Percentiles rank a stretch among this genome's conserved stretches.
Conservation (phyloP, 2,329 filamentous ascomycete species). For the Arthroderma sp. region DNA sequence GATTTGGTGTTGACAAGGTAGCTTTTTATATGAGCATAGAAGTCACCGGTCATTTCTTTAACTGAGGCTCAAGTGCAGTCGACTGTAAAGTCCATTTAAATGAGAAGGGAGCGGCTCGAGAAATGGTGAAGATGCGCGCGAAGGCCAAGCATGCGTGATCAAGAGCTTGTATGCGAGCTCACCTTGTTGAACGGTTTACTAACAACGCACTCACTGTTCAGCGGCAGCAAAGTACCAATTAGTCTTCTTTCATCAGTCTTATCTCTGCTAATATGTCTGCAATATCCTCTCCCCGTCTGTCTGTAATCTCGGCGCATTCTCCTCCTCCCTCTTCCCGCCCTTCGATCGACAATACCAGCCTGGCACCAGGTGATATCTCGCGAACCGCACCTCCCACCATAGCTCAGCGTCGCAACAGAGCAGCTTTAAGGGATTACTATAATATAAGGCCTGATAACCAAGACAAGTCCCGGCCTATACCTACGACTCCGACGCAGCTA, state of each 20-base stretch:
- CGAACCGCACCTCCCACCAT: slow-evolving; percentile 25
- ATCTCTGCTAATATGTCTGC: slow-evolving; percentile 38
- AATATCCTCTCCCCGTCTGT: slow-evolving; percentile 46
- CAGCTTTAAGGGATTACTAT: slow-evolving; percentile 88
- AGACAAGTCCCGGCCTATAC: slow-evolving; percentile 23
- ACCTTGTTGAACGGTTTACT: too few species aligned
- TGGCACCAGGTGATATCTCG: slow-evolving; percentile 20
- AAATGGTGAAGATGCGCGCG: too few species aligned
- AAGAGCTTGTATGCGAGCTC: too few species aligned
- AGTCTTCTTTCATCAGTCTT: too few species aligned
- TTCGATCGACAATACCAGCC: slow-evolving; percentile 47
- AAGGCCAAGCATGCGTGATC: too few species aligned
- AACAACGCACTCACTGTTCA: too few species aligned
- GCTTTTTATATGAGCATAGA: slow-evolving; percentile 24
- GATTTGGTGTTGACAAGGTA: slow-evolving; percentile 45
- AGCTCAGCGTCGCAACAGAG: slow-evolving; percentile 53
- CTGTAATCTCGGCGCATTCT: slow-evolving; percentile 43
- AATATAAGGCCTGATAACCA: slow-evolving; percentile 50
- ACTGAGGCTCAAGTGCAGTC: too few species aligned
- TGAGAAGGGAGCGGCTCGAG: too few species aligned
- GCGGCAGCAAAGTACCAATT: too few species aligned
- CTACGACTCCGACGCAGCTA: slow-evolving; percentile 18
- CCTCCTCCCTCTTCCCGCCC: slow-evolving; percentile 60
- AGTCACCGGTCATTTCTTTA: slow-evolving; percentile 7
- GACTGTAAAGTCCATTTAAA: too few species aligned